Evolutionary conservation across 805 yeast species (phyloP).

Genomic region (Saccharomycopsis schoenii): DNA sequence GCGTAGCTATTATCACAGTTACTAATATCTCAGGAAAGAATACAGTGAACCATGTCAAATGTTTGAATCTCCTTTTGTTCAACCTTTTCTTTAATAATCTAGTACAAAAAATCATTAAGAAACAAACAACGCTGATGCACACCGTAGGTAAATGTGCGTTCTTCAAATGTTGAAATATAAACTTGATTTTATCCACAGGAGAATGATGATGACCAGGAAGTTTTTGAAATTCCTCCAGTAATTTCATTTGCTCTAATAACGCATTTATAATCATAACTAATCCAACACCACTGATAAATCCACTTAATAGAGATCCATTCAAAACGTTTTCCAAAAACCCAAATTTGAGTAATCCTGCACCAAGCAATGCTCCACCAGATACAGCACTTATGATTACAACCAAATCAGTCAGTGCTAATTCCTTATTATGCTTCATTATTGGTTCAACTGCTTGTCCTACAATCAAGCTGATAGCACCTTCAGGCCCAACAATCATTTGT

Average conservation of each 20-base stretch:
- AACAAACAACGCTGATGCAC: conserved; percentile 44
- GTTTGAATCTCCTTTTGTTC: conserved; percentile 14
- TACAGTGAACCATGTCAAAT: conserved; percentile 27
- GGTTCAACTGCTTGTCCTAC: conserved; percentile 71
- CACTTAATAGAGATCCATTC: conserved; percentile 66
- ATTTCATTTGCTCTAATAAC: conserved; percentile 60
- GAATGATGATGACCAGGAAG: conserved; percentile 52
- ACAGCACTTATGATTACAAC: conserved; percentile 62
- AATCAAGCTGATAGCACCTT: conserved; percentile 76
- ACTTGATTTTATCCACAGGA: conserved; percentile 58
- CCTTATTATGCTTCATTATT: conserved; percentile 33
- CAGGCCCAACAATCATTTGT: conserved; percentile 85
- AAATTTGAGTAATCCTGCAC: conserved; percentile 70
- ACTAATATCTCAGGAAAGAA: conserved; percentile 80
- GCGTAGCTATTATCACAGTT: conserved; percentile 55
- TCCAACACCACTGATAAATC: conserved; percentile 83
- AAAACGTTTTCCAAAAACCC: conserved; percentile 80
- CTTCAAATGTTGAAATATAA: conserved; percentile 38
- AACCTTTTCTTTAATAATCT: conserved; percentile 33
- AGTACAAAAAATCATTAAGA: conserved; percentile 35
- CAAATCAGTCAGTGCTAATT: conserved; percentile 37
- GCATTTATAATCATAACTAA: conserved; percentile 75
- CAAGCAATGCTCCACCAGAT: conserved; percentile 63
- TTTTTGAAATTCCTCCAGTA: conserved; percentile 36
- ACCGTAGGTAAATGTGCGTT: conserved; percentile 48